Conservation (phyloP, 768 basidiomycete genomes). For the Sporobolomyces pararoseus region DNA sequence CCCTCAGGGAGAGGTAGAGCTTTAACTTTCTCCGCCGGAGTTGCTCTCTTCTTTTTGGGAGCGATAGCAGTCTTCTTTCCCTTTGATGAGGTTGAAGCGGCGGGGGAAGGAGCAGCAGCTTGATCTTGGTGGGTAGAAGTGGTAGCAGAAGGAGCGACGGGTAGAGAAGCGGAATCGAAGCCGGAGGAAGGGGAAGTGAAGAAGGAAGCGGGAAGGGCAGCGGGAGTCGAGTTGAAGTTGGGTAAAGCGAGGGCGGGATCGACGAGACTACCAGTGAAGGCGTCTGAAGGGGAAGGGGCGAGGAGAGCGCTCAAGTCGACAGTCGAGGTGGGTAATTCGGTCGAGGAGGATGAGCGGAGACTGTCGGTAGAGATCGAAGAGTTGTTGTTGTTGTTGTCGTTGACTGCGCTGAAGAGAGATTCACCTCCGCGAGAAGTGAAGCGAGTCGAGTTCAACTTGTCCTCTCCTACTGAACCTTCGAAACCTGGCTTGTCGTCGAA, state of each 20-base stretch:
- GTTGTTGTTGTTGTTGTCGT: background rate
- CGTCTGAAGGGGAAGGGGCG: slow-evolving; percentile 11
- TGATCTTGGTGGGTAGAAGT: background rate
- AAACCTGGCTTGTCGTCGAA: background rate
- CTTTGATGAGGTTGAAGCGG: slow-evolving; percentile 49
- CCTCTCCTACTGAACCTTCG: background rate
- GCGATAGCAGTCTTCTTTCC: slow-evolving; percentile 35
- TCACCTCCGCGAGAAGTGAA: slow-evolving; percentile 4
- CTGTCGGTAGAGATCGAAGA: background rate
- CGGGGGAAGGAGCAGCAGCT: slow-evolving; percentile 42
- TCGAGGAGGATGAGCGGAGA: background rate
- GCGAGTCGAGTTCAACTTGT: background rate
- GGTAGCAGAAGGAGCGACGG: slow-evolving; percentile 43
- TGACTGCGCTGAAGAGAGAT: slow-evolving; percentile 1
- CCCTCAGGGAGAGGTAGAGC: slow-evolving; percentile 23
- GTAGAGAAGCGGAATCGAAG: slow-evolving; percentile 44
- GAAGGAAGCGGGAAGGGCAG: slow-evolving; percentile 23
- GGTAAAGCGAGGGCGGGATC: slow-evolving; percentile 36
- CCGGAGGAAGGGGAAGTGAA: slow-evolving; percentile 5
- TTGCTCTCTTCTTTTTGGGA: slow-evolving; percentile 43
- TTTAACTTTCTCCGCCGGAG: slow-evolving; percentile 24
- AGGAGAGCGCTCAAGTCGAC: slow-evolving; percentile 26
- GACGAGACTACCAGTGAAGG: slow-evolving; percentile 29
- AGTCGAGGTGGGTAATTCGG: background rate
- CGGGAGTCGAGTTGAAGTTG: background rate